Percentiles rank a stretch among this genome's conserved stretches.
These are phyloP conservation scores for Neurospora discreta DNA, from an alignment of 495 filamentous ascomycete species.

Conservation along the genomic window DNA sequence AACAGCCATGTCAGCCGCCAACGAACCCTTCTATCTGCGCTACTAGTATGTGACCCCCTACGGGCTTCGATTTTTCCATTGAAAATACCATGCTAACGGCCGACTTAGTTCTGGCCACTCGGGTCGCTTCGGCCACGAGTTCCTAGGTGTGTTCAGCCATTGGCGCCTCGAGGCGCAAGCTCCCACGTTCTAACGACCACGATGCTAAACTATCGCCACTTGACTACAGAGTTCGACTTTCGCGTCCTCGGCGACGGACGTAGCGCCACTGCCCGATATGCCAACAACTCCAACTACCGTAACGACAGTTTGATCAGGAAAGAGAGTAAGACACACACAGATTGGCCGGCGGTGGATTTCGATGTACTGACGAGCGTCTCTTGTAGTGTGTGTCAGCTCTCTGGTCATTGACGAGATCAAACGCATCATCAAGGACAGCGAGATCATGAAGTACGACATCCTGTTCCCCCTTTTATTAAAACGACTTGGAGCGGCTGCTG, in stretches of 20 bases:
- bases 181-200: background rate
- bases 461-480: background rate
- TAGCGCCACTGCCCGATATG: conserved; percentile 90
- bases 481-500: conserved; percentile 8
- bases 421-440: conserved; percentile 92
- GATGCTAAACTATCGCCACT: conserved; percentile 1
- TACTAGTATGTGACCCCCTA: conserved; percentile 66
- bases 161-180: background rate
- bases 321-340: conserved; percentile 64
- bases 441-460: conserved; percentile 80
- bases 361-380: background rate
- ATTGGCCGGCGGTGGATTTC: background rate
- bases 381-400: conserved; percentile 86
- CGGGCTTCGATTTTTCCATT: background rate
- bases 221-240: conserved; percentile 80
- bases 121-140: conserved; percentile 97
- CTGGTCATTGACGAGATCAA: conserved; percentile 91
- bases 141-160: conserved; percentile 56
- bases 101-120: conserved; percentile 81
- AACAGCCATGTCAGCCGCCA: conserved; percentile 23
- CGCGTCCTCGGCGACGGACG: conserved; percentile 87
- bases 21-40: conserved; percentile 86
- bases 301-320: conserved; percentile 98
- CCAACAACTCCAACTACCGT: conserved; percentile 99
- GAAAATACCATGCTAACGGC: conserved; percentile 12